phyloP scores from a whole-genome alignment of 495 filamentous ascomycete genomes.

The Opeltia flavorubescens region DNA sequence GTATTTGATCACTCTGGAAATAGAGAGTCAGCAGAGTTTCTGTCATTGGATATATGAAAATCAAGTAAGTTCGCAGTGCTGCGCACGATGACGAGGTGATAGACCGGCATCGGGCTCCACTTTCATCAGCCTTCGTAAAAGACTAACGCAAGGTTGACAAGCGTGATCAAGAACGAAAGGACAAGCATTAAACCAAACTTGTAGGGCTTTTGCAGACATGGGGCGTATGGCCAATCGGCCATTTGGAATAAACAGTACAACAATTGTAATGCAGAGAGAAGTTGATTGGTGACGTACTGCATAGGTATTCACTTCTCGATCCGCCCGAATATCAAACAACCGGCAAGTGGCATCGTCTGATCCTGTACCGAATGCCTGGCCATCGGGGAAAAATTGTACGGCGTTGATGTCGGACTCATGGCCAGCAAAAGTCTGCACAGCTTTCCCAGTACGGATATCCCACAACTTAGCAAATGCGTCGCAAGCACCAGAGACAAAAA shows the following conservation, averaged over 20 bases:
- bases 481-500: slow-evolving; percentile 94
- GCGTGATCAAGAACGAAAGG: too few species aligned
- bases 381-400: slow-evolving; percentile 98
- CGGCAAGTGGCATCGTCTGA: slow-evolving; percentile 97
- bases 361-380: slow-evolving; percentile 95
- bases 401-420: slow-evolving; percentile 99
- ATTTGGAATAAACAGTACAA: too few species aligned
- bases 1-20: slow-evolving; percentile 78
- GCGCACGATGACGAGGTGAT: too few species aligned
- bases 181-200: too few species aligned
- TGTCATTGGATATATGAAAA: too few species aligned
- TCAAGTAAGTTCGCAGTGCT: too few species aligned
- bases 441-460: slow-evolving; percentile 97
- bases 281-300: slow-evolving; percentile 64
- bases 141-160: too few species aligned
- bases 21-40: background rate
- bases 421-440: slow-evolving; percentile 94
- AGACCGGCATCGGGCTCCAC: too few species aligned
- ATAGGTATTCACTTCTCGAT: slow-evolving; percentile 91
- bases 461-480: slow-evolving; percentile 97
- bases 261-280: too few species aligned
- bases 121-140: too few species aligned
- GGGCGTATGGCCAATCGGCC: too few species aligned
- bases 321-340: slow-evolving; percentile 93
- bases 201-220: too few species aligned